Base-by-base conservation (phyloP, 2,329 filamentous ascomycete species). In the Diaporthe longicolla region DNA sequence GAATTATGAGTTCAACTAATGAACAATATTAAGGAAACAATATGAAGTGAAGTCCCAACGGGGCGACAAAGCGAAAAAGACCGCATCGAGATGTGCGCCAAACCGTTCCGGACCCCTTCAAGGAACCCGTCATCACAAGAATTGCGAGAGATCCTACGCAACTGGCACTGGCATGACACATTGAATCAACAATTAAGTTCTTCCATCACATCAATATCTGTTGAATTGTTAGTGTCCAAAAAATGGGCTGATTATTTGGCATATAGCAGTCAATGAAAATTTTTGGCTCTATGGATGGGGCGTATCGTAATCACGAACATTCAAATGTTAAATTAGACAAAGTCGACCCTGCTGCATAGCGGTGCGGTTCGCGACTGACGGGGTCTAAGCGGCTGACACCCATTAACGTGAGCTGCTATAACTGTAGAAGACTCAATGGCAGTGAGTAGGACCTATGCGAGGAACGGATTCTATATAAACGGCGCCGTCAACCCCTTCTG, bases 161-260 rank as follows among this genome's bases (percentile, higher is more conserved):
- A 43, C n/a, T 40, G 3, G 6, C 0, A 17, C 6, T 17, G 9
- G 13, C 8, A 24, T 21, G 1, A 1, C 3, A 21, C 9, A 3
- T 19, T 43, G 8, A 43, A 45, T 10, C 9, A 43, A 5, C 10
- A 45, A 11, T 11, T 26, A 1, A 29, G 54, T 37, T 17, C 5
- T 61, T 29, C 0, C 10, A 43, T 45, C n/a, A 45, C 3, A 43
- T 7, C 58, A 21, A n/a, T 2, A 9, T 29, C 4, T 61, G 2
- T 19, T 11, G 2, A 26, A 24, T 29, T 13, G n/a, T 29, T 7
- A 17, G 32, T 1, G 24, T 26, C 58, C 24, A 29, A 24, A n/a
- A 32, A 32, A 32, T 32, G 29, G 29, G 29, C 29, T 6, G 29
- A 32, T 4, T 32, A 32, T 32, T 32, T 32, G 29, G 5, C 29